These are phyloP conservation scores for Vanderwaltozyma yarrowii DNA, from an alignment of 805 yeast species.

Conservation along the genomic window DNA sequence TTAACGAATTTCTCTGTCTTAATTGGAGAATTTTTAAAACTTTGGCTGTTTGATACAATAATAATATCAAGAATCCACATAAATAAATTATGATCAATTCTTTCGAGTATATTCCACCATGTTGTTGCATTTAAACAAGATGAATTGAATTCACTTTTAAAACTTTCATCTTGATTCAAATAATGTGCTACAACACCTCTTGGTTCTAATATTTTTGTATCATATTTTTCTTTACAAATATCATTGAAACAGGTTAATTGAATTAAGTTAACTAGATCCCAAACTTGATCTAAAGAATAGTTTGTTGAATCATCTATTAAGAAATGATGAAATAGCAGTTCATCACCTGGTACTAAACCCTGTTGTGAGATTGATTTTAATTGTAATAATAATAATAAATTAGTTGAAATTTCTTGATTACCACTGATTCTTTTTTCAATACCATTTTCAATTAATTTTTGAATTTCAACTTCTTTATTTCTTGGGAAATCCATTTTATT, in stretches of 20 bases:
- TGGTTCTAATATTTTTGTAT: slow-evolving; percentile 20
- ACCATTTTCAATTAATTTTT: slow-evolving; percentile 11
- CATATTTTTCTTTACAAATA: slow-evolving; percentile 16
- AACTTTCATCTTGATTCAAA: slow-evolving; percentile 20
- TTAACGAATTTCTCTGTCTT: slow-evolving; percentile 8
- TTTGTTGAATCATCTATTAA: slow-evolving; percentile 9
- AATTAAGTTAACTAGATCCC: slow-evolving; percentile 24
- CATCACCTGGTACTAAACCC: slow-evolving; percentile 30
- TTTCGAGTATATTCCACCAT: slow-evolving; percentile 24
- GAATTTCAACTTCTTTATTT: slow-evolving; percentile 23
- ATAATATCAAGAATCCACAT: slow-evolving; percentile 27
- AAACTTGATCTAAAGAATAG: slow-evolving; percentile 10
- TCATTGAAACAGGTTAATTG: slow-evolving; percentile 25
- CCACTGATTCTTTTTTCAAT: slow-evolving; percentile 8
- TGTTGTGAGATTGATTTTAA: slow-evolving; percentile 28
- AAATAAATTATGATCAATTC: slow-evolving; percentile 23
- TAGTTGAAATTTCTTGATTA: slow-evolving; percentile 7
- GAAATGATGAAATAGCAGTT: slow-evolving; percentile 24
- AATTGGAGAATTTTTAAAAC: slow-evolving; percentile 26
- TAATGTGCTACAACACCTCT: slow-evolving; percentile 25
- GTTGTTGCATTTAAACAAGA: slow-evolving; percentile 20
- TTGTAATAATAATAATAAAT: slow-evolving; percentile 22
- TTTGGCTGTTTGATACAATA: slow-evolving; percentile 24
- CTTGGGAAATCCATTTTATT: slow-evolving; percentile 23
- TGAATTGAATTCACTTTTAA: slow-evolving; percentile 21